Base-by-base conservation (phyloP, 441 rosid species). In the Populus hybrid region DNA sequence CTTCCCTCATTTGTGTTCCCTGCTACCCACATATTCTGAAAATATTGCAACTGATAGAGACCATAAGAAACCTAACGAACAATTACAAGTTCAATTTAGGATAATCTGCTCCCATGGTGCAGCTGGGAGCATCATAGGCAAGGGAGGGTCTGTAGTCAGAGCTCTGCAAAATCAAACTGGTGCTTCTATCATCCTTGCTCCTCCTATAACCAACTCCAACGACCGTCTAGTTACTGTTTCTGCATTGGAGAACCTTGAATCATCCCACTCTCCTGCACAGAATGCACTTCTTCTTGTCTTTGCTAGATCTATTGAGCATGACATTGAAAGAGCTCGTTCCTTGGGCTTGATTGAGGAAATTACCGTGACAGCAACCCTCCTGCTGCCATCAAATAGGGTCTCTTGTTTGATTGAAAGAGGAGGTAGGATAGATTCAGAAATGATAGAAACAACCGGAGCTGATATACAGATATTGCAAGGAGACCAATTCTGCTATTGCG, bases 41-140 rank as follows among this genome's bases (percentile, higher is more conserved):
- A 83, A 78, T 67, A 69, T 77, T 77, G 50, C 63, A 42, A 76
- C 77, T 64, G 80, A 77, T 35, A 66, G 61, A 76, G 83, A 67
- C 68, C 50, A 77, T 46, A 75, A 78, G 34, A 73, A 32, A 11
- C 85, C 81, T 16, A 82, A 72, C 10, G 73, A 71, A 26, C 61
- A 75, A 14, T 4, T 46, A 20, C 82, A 85, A 69, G 90, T 92
- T 79, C 88, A 85, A 65, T 90, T 85, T 42, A 88, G 88, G 76
- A 40, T 92, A 32, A 84, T 92, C 57, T 88, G 86, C 80, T 80
- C 94, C n/a, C 73, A 78, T 82, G 40, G 61, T 34, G 86, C 82
- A 70, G 90, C 91, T 36, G 92, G 93, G 23, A 87, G 87, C 69
- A 87, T 90, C 21, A 92, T 92, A 78, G 96, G 96, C 70, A 86